Base-by-base conservation (phyloP, 495 filamentous ascomycete genomes). In the Monascus purpureus region DNA sequence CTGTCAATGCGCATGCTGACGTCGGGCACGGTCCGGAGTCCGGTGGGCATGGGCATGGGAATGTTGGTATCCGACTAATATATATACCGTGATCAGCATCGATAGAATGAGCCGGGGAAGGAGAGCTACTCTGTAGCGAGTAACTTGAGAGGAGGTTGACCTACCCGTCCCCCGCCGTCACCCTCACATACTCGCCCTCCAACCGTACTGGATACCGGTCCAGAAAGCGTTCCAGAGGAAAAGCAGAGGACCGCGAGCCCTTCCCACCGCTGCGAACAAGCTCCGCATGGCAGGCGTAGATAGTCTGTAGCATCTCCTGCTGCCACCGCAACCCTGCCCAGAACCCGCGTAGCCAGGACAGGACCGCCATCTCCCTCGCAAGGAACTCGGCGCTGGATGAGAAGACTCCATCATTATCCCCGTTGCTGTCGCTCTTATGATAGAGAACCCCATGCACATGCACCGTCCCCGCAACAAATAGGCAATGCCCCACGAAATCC, bases 381-480 rank as follows among this genome's bases (percentile, higher is more conserved):
- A 90, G 49, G 34, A 82, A 84, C 5, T 85, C 78, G 0, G 75
- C 64, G 13, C 77, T 82, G 5, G 63, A 62, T 0, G 67, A 60
- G 32, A 72, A 77, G 14, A 77, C 73, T 16, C 79, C 79, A 2
- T 68, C 65, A 33, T n/a, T n/a, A n/a, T n/a, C n/a, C n/a, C 73
- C 71, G 7, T 69, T 78, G 3, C 68, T 65, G 33, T 73, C 71
- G 7, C 69, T 69, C 20, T 67, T 67, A 27, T 73, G 72, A 50
- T 92, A 92, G 38, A 87, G 77, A 11, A 80, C 72, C 4, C 82
- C 83, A 39, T 92, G 83, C 23, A 88, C 75, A 39, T 88, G 82
- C 0, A 92, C 81, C 1, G 80, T 87, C 3, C 80, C 82, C 6
- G 83, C 83, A 0, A 80, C 84, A 44, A 72, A 78, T 16, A 92